Evolutionary conservation across 768 basidiomycete genomes (phyloP).

Genomic region (Suillus luteus): DNA sequence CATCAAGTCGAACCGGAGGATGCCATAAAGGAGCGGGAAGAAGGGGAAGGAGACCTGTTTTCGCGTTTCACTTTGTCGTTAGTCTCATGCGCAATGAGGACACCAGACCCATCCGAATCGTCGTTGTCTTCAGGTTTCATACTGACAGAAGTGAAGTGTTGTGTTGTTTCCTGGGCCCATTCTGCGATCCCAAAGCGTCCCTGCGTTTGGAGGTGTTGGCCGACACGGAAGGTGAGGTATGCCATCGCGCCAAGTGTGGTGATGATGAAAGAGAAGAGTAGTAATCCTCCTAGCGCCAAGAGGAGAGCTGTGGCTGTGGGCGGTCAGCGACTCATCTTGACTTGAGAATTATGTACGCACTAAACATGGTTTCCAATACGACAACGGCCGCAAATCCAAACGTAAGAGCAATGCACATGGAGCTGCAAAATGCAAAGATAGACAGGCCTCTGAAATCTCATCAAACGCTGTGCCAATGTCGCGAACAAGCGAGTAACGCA

Average conservation of each 20-base stretch:
- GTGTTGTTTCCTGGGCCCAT: conserved; percentile 33
- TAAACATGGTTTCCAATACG: conserved; percentile 30
- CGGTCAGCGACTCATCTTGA: conserved; percentile 7
- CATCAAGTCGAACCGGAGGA: neutral
- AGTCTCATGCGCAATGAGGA: conserved; percentile 25
- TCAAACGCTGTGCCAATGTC: conserved; percentile 17
- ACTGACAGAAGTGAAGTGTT: conserved; percentile 20
- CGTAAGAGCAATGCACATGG: conserved; percentile 39
- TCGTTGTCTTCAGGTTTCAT: conserved; percentile 23
- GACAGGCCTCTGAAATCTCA: conserved; percentile 29
- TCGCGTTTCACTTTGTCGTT: conserved; percentile 25
- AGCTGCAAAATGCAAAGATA: conserved; percentile 38
- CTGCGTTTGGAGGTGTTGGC: conserved; percentile 35
- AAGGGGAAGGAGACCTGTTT: conserved; percentile 11
- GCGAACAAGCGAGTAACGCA: conserved; percentile 26
- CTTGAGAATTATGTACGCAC: conserved; percentile 20
- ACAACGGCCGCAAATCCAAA: conserved; percentile 35
- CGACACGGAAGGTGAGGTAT: conserved; percentile 38
- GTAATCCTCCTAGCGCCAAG: conserved; percentile 33
- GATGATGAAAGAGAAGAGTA: conserved; percentile 36
- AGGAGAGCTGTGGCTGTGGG: conserved; percentile 37
- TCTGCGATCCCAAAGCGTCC: conserved; percentile 34
- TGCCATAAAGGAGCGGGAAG: neutral
- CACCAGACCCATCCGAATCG: conserved; percentile 27
- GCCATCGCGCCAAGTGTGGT: conserved; percentile 32